These are phyloP conservation scores for Leptomonas pyrrhocoris DNA, from an alignment of 208 protist species.

Conservation along the genomic window DNA sequence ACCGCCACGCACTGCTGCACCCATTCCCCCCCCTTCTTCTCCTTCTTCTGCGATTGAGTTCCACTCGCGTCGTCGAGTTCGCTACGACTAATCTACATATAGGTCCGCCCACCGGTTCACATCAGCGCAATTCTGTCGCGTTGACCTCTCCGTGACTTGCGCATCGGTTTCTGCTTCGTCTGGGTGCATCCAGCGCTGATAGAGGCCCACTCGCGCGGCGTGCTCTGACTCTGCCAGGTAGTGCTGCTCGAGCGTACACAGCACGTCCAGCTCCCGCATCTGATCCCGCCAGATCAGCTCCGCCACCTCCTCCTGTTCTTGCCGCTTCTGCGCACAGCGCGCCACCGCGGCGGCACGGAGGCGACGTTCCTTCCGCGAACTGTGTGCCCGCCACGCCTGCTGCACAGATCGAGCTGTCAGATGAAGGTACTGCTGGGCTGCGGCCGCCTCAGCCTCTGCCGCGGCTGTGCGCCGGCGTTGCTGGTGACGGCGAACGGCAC, in stretches of 20 bases:
- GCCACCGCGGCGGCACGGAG: conserved; percentile 12
- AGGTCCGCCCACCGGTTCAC: conserved; percentile 8
- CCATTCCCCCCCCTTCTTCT: no score
- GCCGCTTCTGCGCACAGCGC: conserved; percentile 35
- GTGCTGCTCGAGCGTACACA: conserved; percentile 33
- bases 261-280: conserved; percentile 30
- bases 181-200: neutral
- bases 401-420: conserved; percentile 39
- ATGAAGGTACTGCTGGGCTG: conserved; percentile 21
- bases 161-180: neutral
- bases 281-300: conserved; percentile 29
- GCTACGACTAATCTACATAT: conserved; percentile 19
- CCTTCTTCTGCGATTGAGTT: no score
- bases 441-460: conserved; percentile 25
- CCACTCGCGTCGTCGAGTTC: no score
- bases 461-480: conserved; percentile 12
- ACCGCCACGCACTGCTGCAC: no score
- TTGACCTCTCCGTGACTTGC: neutral
- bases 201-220: conserved; percentile 17
- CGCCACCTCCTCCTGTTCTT: conserved; percentile 54
- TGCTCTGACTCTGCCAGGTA: conserved; percentile 37
- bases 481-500: conserved; percentile 39
- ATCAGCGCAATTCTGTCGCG: neutral
- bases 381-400: conserved; percentile 39
- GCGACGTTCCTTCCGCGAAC: conserved; percentile 29